Conservation (phyloP, 495 filamentous ascomycete genomes). For the Glutinoglossum americanum region DNA sequence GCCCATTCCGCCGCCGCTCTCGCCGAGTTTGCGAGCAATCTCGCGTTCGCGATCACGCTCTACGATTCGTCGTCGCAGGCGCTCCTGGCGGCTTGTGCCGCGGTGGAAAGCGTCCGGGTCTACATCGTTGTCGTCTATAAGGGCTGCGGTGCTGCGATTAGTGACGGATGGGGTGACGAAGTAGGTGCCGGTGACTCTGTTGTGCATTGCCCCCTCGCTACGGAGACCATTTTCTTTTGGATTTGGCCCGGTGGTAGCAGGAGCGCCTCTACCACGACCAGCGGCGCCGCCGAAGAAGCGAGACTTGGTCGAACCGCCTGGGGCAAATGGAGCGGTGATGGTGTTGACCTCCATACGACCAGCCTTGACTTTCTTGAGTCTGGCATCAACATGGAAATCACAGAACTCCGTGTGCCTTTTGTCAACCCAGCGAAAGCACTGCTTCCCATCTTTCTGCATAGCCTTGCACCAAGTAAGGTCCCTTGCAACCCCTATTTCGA, state of each 20-base stretch:
- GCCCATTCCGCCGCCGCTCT: conserved; percentile 42
- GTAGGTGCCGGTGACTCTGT: conserved; percentile 19
- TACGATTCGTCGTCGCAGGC: conserved; percentile 42
- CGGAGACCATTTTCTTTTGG: conserved; percentile 14
- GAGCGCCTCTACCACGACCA: neutral
- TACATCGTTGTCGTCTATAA: conserved; percentile 49
- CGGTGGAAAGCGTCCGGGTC: conserved; percentile 31
- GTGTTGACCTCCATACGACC: conserved; percentile 66
- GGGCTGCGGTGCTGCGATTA: conserved; percentile 31
- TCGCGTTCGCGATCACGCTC: conserved; percentile 63
- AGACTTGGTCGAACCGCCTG: conserved; percentile 21
- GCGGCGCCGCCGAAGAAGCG: conserved; percentile 15
- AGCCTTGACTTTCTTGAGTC: conserved; percentile 45
- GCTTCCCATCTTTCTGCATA: conserved; percentile 60
- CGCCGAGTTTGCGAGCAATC: conserved; percentile 46
- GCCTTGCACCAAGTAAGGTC: conserved; percentile 82
- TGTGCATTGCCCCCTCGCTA: conserved; percentile 26
- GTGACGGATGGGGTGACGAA: conserved; percentile 25
- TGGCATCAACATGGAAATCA: conserved; percentile 73
- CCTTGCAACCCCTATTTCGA: conserved; percentile 68
- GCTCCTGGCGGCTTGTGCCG: conserved; percentile 37
- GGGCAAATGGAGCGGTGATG: conserved; percentile 25
- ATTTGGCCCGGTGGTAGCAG: neutral
- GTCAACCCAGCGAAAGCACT: conserved; percentile 73
- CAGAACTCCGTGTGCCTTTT: conserved; percentile 72